Conservation (phyloP, 2,329 filamentous ascomycete genomes). For the Leptographium radiaticola region DNA sequence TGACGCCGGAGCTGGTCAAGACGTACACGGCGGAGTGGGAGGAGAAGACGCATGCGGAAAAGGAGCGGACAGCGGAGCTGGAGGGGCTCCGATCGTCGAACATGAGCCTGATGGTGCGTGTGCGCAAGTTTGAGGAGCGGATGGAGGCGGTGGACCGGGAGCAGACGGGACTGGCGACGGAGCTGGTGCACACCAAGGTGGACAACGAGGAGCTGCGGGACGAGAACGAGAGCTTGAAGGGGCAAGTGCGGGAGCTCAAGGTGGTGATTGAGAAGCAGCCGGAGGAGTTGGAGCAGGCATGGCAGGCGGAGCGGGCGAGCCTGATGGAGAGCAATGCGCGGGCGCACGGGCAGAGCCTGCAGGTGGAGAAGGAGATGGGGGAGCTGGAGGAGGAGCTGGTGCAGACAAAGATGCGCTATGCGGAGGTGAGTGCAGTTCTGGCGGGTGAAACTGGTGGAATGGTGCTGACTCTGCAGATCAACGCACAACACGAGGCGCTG, state of each 20-base stretch:
- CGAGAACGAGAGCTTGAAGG: constrained; percentile 75
- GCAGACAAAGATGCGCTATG: constrained; percentile 86
- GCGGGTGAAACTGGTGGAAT: not conserved
- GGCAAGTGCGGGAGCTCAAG: constrained; percentile 74
- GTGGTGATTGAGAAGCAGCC: constrained; percentile 83
- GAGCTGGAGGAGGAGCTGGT: constrained; percentile 91
- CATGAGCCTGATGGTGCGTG: constrained; percentile 52
- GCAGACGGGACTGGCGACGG: constrained; percentile 80
- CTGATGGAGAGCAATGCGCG: constrained; percentile 87
- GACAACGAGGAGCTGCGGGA: constrained; percentile 84
- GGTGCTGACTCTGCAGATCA: constrained; percentile 40
- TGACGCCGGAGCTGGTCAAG: constrained; percentile 71
- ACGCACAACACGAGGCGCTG: constrained; percentile 56
- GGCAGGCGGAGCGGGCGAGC: constrained; percentile 76
- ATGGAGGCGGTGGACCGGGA: constrained; percentile 81
- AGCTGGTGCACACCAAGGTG: constrained; percentile 84
- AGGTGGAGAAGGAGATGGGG: constrained; percentile 74
- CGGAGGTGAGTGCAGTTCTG: constrained; percentile 56
- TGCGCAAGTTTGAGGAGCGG: constrained; percentile 78
- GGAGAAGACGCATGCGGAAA: constrained; percentile 71
- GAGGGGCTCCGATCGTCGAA: constrained; percentile 58
- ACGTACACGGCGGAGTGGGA: constrained; percentile 82
- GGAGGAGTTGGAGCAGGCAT: constrained; percentile 67
- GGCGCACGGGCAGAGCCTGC: constrained; percentile 85
- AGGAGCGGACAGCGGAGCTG: constrained; percentile 70